Base-by-base conservation (phyloP, 805 yeast genomes). In the Pichia rugopelliculosa region DNA sequence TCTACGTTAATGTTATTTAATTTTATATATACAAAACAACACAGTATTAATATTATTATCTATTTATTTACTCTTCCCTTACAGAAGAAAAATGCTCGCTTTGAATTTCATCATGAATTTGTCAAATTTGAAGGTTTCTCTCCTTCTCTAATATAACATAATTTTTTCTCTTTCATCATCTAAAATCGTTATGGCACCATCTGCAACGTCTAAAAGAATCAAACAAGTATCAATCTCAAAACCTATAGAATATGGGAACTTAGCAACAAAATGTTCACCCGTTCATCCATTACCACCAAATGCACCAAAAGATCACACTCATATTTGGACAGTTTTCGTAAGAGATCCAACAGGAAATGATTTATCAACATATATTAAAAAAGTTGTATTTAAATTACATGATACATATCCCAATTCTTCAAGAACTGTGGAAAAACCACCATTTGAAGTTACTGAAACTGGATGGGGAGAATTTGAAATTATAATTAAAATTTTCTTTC, bases 381-480 rank as follows among this genome's bases (percentile, higher is more conserved):
- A 87, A 64, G 98, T 93, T 1, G 91, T 90, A 0, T 93, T 91
- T 72, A 93, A 93, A 62, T 71, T 93, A 21, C 99, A 93, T 65
- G 99, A 93, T 54, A 93, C 99, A 0, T 93, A 91, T 58, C 84
- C 82, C 20, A 87, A 82, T 56, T 79, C 96, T 1, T 79, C 88
- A n/a, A 71, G 99, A 47, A 76, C 93, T 1, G 74, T 91, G 15
- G 98, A 93, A 53, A 62, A 72, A 26, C 97, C 98, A 2, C 99
- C 99, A 0, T 93, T 84, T 59, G 95, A 89, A 63, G 88, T 93
- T 25, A 85, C 96, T 2, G 99, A 93, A 60, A 87, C 98, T 0
- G 99, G 99, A 0, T 93, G 99, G 99, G 99, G 99, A 55, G 99
- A 93, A 65, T 93, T 93, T 66, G 99, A 93, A 60, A 84, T 93